phyloP scores from a whole-genome alignment of 371 early-diverging fungal species.

The Massospora cicadina region DNA sequence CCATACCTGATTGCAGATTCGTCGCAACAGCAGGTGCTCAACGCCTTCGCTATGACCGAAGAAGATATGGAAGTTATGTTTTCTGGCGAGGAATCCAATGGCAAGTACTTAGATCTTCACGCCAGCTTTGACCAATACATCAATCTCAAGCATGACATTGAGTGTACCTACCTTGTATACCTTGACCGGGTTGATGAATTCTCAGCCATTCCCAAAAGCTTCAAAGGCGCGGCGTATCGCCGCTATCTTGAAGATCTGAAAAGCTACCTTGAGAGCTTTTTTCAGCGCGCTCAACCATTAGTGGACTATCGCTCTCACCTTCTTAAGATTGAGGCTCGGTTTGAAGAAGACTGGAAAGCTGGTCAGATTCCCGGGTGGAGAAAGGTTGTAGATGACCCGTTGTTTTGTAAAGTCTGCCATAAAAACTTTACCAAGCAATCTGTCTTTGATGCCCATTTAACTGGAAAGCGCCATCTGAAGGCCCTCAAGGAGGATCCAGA shows the following conservation, averaged over 20 bases:
- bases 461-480: constrained; percentile 53
- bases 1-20: constrained; percentile 63
- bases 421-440: constrained; percentile 71
- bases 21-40: constrained; percentile 57
- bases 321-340: constrained; percentile 25
- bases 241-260: constrained; percentile 44
- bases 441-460: constrained; percentile 70
- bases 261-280: constrained; percentile 56
- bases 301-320: constrained; percentile 38
- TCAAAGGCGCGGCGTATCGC: constrained; percentile 42
- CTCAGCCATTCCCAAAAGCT: constrained; percentile 31
- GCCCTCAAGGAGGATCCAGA: constrained; percentile 14
- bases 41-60: constrained; percentile 30
- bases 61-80: constrained; percentile 50
- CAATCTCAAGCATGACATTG: constrained; percentile 57
- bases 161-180: constrained; percentile 62
- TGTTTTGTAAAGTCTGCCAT: constrained; percentile 70
- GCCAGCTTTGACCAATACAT: neutral
- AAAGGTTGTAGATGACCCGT: constrained; percentile 19
- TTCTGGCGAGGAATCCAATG: constrained; percentile 79
- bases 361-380: constrained; percentile 46
- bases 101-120: constrained; percentile 77
- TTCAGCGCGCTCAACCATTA: constrained; percentile 59
- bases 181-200: constrained; percentile 50
- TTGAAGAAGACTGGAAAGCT: constrained; percentile 38